A percentile compares a stretch with the other conserved stretches of the same genome.
phyloP scores from a whole-genome alignment of 305 asterid species.

The Lippia alba region DNA sequence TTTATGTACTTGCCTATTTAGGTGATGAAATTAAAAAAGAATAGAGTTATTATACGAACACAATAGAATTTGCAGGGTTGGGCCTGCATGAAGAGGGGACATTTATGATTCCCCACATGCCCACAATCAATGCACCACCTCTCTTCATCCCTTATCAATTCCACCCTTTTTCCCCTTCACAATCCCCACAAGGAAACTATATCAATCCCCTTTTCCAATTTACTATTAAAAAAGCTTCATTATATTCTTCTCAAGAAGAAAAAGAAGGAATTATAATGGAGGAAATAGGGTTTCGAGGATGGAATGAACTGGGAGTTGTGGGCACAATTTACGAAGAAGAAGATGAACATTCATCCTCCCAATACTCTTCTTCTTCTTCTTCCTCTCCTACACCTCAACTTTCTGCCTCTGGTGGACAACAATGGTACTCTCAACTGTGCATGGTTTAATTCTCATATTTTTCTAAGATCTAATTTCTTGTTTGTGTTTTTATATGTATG shows the following conservation, averaged over 20 bases:
- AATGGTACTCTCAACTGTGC: constrained; percentile 27
- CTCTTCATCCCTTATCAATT: not conserved
- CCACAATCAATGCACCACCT: constrained; percentile 43
- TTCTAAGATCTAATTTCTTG: not conserved
- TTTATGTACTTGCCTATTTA: too few relatives aligned
- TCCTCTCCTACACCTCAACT: constrained; percentile 25
- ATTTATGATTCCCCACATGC: constrained; percentile 55
- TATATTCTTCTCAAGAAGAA: too few relatives aligned
- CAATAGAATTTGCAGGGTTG: constrained; percentile 14
- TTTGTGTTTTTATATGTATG: not conserved
- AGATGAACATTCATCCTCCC: constrained; percentile 35
- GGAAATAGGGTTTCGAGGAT: constrained; percentile 33
- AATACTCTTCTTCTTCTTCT: constrained; percentile 39
- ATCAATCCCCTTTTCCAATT: not conserved
- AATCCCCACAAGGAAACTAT: constrained; percentile 25
- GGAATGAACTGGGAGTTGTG: constrained; percentile 51
- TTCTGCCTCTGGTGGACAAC: constrained; percentile 4
- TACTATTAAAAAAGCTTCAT: not conserved
- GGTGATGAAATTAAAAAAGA: too few relatives aligned
- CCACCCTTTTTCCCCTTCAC: not conserved
- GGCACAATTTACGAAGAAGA: constrained; percentile 56
- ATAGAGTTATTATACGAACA: not conserved
- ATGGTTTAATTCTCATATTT: not conserved
- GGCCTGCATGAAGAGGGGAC: constrained; percentile 11
- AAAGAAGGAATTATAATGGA: constrained; percentile 27